phyloP scores from a whole-genome alignment of 495 filamentous ascomycete genomes.

The Hypoxylon subgilvum region DNA sequence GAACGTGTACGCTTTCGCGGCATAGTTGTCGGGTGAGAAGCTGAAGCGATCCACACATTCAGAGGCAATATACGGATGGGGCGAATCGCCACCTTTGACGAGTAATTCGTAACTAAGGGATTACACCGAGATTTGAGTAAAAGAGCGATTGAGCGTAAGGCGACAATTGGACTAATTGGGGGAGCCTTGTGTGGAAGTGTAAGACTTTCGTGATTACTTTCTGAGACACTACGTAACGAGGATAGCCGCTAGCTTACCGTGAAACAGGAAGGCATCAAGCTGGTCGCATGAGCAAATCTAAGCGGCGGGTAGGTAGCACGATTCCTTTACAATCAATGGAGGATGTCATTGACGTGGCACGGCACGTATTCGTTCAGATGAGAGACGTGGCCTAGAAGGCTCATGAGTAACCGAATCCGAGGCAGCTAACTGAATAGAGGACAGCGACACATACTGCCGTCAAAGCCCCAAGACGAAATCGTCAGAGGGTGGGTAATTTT shows the following conservation, averaged over 20 bases:
- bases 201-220: too few species aligned
- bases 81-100: too few species aligned
- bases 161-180: neutral
- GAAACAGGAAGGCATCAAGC: constrained; percentile 1
- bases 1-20: constrained; percentile 4
- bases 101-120: too few species aligned
- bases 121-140: neutral
- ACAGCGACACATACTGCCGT: constrained; percentile 18
- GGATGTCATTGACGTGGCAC: neutral
- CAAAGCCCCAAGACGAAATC: neutral
- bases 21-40: neutral
- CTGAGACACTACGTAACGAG: too few species aligned
- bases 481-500: too few species aligned
- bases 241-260: neutral
- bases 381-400: constrained; percentile 7
- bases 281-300: neutral
- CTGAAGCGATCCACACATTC: too few species aligned
- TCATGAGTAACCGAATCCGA: constrained; percentile 17
- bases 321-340: neutral
- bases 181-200: neutral
- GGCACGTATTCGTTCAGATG: neutral
- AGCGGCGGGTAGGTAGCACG: neutral
- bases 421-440: neutral
- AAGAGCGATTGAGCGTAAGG: constrained; percentile 1
- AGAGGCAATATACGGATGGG: too few species aligned